A percentile compares a stretch with the other conserved stretches of the same genome.
Evolutionary conservation across 2,329 filamentous ascomycete genomes (phyloP).

Genomic region (Verticillium dahliae): DNA sequence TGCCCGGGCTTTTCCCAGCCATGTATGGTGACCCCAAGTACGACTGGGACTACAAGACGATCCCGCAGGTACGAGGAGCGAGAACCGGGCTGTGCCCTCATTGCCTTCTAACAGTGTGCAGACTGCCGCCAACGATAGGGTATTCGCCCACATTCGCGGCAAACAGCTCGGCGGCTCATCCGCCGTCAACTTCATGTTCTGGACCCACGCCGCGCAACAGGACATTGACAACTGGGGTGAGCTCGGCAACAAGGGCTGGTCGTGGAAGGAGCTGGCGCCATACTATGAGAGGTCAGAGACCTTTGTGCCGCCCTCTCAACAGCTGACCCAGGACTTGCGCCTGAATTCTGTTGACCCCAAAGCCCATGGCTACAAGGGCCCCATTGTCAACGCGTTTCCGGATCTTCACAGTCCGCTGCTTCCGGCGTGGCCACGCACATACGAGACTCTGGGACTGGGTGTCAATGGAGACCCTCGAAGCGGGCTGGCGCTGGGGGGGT

Average conservation of each 20-base stretch:
- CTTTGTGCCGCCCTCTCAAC: constrained; percentile 2
- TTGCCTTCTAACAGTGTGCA: not conserved
- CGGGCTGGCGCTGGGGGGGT: constrained; percentile 10
- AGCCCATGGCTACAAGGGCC: constrained; percentile 3
- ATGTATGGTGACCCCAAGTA: constrained; percentile 13
- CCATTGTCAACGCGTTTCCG: constrained; percentile 4
- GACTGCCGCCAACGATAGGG: constrained; percentile 2
- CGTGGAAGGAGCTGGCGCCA: constrained; percentile 34
- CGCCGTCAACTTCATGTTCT: constrained; percentile 53
- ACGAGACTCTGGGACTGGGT: constrained; percentile 9
- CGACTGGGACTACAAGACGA: constrained; percentile 15
- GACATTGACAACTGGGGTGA: constrained; percentile 52
- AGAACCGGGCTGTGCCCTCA: not conserved
- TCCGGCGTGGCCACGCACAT: constrained; percentile 5
- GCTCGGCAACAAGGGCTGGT: constrained; percentile 53
- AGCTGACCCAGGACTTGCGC: constrained; percentile 1
- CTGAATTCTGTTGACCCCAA: constrained; percentile 1
- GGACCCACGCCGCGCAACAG: constrained; percentile 35
- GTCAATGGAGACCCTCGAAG: constrained; percentile 12
- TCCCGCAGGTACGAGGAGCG: constrained; percentile 10
- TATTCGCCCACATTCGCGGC: constrained; percentile 8
- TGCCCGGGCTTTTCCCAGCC: constrained; percentile 10
- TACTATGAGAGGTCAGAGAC: constrained; percentile 12
- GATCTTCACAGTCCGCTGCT: constrained; percentile 1
- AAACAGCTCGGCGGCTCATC: constrained; percentile 52